Evolutionary conservation across 208 protist genomes (phyloP), one percentile per base, ranked within the genome.

Genomic region (Trypanosoma melophagium): DNA sequence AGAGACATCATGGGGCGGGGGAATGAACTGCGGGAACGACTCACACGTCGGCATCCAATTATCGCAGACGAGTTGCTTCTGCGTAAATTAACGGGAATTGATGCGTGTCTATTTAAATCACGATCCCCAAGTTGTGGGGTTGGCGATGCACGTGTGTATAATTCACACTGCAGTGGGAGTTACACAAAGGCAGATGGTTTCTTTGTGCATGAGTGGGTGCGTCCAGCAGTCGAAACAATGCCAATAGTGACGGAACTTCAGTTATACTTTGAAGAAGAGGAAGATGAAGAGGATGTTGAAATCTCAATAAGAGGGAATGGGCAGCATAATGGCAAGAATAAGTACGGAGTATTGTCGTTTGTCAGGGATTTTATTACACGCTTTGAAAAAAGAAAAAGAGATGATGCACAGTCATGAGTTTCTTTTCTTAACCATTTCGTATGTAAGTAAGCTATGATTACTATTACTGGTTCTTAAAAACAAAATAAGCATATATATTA

Each of bases 111-210:
- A 22, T 79, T 93, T 9, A 95, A 95, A 66, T 71, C 86, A 0
- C 76, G 76, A 51, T 95, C 90, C 17, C 90, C 90, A 7, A 92
- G 83, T 69, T 95, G 90, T 52, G 90, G 90, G 0, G 83, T 93
- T 4, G 53, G 51, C 0, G 90, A 95, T 60, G 90, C 87, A n/a
- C 74, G 85, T 1, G 51, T 86, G 1, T 95, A 93, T 65, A 49
- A 28, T 4, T 58, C 22, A 40, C 45, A 21, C 21, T 42, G 12
- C 2, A 56, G 66, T 49, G 65, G 49, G 40, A 22, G 13, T 17
- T 90, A 74, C 50, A 28, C 59, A n/a, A 55, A 66, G 12, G 69
- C 66, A 7, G 80, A 94, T 57, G 88, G 88, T 35, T 92, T 91
- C 66, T 90, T 92, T 61, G 77, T 82, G 12, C 22, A 66, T 19